Base-by-base conservation (phyloP, 352 stramenopile species). In the Phytophthora litchii region DNA sequence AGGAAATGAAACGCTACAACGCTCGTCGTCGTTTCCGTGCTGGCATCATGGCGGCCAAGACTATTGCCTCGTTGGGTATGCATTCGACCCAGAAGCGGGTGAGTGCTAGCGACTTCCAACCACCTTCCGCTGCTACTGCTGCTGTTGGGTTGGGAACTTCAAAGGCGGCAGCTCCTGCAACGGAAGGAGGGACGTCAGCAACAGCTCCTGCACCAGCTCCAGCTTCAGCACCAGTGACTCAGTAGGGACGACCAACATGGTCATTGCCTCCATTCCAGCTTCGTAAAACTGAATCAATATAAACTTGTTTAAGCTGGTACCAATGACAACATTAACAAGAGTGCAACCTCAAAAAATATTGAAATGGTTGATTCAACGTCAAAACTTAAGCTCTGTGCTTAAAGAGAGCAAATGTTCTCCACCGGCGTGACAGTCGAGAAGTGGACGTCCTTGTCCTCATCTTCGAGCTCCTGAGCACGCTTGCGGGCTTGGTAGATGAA, bases 1-100 rank as follows among this genome's bases (percentile, higher is more conserved):
- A 86, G 29, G 81, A 98, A 51, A 91, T 98, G 74, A 96, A 92
- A 64, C 80, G 85, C 56, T 91, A 92, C 78, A 94, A 96, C 49
- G 84, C 86, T 9, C 75, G 85, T 32, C 79, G 86, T 32, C 78
- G 87, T 45, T 91, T 95, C 76, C 78, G 82, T 48, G 73, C 82
- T 8, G 72, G 80, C 11, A 89, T 94, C 67, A 92, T 96, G 85
- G 74, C 73, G 1, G 83, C 80, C 43, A 93, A 93, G 58, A 80
- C 83, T 14, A 87, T 90, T 63, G 75, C 74, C 19, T 73, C 66
- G 5, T 59, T 83, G 29, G 29, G 29, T 34, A 13, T 34, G 42
- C 34, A 74, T 53, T 46, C 60, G 19, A 53, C 77, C 62, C 84
- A 88, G 54, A 84, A 88, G 43, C 77, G 63, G 37, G 56, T 71